Evolutionary conservation across 176 grass and related monocot species (phyloP), one percentile per base, ranked within the genome.

Genomic region (Phragmites australis): DNA sequence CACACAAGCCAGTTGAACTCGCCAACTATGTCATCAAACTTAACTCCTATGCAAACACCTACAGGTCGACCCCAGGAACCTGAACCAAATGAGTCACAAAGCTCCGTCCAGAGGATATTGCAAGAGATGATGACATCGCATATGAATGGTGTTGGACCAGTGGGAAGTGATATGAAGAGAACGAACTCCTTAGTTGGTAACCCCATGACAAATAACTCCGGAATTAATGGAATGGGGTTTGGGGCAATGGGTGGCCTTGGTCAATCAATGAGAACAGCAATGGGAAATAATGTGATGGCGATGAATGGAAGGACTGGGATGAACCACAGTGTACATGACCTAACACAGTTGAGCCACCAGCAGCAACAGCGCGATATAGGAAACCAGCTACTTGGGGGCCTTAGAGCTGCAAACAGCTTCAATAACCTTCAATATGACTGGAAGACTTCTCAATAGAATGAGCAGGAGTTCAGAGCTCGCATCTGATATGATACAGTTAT

Each of bases 61-160:
- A 42, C 76, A 45, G 25, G 63, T 55, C 88, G 82, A 57, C 44
- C 76, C 21, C 93, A 86, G 44, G 88, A 81, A 70, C 40, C 87
- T 37, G 93, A 93, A 51, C 57, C 80, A 53, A 90, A 78, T 61
- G 90, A 93, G 50, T 89, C 90, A 41, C 90, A 91, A 44, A 93
- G 90, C 41, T 97, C 90, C 2, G 93, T 97, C 46, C 90, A 97
- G 76, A 87, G 89, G 83, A 91, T 97, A 74, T 57, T 97, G 49
- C 93, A 97, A 63, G 90, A 91, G 62, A 75, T 97, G 83, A 90
- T 94, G 93, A 85, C 91, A 37, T 74, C 93, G 0, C 93, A 97
- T 12, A 63, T 85, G 68, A 97, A 93, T 63, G 86, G 88, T 39
- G 25, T 76, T 48, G 59, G 68, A 48, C n/a, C 58, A 40, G 61